phyloP scores from a whole-genome alignment of 768 basidiomycete genomes.

The Tricholoma furcatifolium region DNA sequence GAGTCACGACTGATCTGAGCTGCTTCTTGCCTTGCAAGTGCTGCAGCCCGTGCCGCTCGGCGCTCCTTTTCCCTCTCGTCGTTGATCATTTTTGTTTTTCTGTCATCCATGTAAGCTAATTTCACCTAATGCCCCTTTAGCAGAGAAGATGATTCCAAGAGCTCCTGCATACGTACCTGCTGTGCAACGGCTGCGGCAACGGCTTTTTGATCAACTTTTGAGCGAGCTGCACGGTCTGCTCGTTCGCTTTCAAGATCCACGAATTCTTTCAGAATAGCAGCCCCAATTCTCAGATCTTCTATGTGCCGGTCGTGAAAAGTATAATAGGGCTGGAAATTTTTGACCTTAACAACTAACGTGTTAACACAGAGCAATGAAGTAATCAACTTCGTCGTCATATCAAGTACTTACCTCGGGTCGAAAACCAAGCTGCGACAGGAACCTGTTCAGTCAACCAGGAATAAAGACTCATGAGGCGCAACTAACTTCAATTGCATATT shows the following conservation, averaged over 20 bases:
- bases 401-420: conserved; percentile 52
- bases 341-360: conserved; percentile 42
- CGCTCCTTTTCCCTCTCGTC: conserved; percentile 61
- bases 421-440: conserved; percentile 63
- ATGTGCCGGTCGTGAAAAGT: conserved; percentile 52
- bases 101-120: conserved; percentile 77
- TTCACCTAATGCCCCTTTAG: conserved; percentile 53
- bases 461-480: neutral
- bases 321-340: conserved; percentile 74
- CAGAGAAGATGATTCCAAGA: neutral
- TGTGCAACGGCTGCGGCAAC: conserved; percentile 50
- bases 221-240: conserved; percentile 45
- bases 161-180: conserved; percentile 40
- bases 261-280: conserved; percentile 62
- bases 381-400: conserved; percentile 1
- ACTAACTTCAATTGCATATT: conserved; percentile 78
- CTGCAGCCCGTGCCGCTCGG: conserved; percentile 38
- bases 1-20: conserved; percentile 5
- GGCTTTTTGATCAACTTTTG: conserved; percentile 59
- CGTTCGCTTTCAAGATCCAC: conserved; percentile 51
- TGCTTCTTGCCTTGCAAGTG: conserved; percentile 20
- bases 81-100: conserved; percentile 50
- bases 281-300: conserved; percentile 60
- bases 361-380: neutral
- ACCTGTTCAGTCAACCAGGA: conserved; percentile 9